Evolutionary conservation across 768 basidiomycete genomes (phyloP), one percentile per base, ranked within the genome.

Genomic region (Pisolithus tinctorius): DNA sequence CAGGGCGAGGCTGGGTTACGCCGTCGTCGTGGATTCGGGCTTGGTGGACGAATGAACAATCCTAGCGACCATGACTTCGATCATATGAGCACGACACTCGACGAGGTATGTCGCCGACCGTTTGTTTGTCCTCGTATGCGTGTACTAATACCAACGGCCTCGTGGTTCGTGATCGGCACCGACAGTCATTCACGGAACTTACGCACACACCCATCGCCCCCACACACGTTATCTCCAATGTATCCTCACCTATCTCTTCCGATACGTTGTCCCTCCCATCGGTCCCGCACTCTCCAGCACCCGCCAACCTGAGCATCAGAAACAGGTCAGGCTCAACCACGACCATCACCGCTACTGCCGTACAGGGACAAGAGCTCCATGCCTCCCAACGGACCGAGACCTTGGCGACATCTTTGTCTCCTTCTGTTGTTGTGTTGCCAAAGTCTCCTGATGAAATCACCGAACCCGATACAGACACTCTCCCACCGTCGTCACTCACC

Each of bases 121-220:
- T 30, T 27, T 16, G 67, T 56, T 8, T 41, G 2, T 45, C 34
- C 10, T 20, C 27, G n/a, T 52, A 17, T 11, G 11, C 6, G n/a
- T 27, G 2, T 42, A 13, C 8, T 45, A 27, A 45, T 13, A 10
- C 30, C 10, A 30, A 2, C 2, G 10, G 7, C n/a, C 34, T 26
- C 41, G 14, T 17, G 2, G 23, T 7, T 43, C 2, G 7, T 45
- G 4, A 16, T 26, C 25, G 1, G 41, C 39, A 9, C 14, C 27
- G 31, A 9, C 57, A 82, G 80, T 74, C 76, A 3, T 75, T 75
- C 52, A 57, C 70, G 1, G 59, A 65, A 20, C 70, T 80, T 42
- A 70, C 78, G 5, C 78, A 74, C 58, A 63, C 70, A 30, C 72
- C 78, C 3, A 69, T 80, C 49, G 67, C 72, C 8, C 78, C 79